Evolutionary conservation across 2,329 filamentous ascomycete genomes (phyloP), one percentile per base, ranked within the genome.

Genomic region (Pestalotiopsis sp.): DNA sequence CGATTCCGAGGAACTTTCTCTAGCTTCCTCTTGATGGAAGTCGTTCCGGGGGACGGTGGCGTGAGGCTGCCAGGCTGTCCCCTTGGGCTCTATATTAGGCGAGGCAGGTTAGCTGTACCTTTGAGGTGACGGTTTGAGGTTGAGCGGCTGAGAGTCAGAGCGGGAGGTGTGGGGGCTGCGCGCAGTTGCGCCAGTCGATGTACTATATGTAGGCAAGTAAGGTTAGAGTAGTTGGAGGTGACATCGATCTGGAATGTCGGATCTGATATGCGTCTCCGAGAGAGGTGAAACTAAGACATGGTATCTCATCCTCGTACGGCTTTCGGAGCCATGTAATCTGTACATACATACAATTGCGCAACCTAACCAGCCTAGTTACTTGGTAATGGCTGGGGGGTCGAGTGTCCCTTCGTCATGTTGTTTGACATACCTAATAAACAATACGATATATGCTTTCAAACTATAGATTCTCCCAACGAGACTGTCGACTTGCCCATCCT

Each of bases 211-310:
- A 52, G 45, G 45, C 45, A 52, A 4, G 13, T 3, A 17, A 5
- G 45, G 2, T 25, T 17, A 20, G 45, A 52, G 20, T 20, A 17
- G 27, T 17, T 62, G 59, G 59, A 62, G 59, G 59, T 62, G 5
- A 20, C 31, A 62, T 62, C 59, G 59, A 62, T 62, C 59, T 62
- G 59, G 59, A 62, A 62, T 52, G 59, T 23, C 59, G 59, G 59
- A 62, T 62, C 59, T 62, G 36, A 23, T n/a, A 36, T 62, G 45
- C 45, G 45, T 52, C 45, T 52, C 17, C 20, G 59, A 39, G 17
- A 9, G 59, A 39, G 12, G 31, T 62, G 59, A 62, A 62, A 62
- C 31, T 9, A n/a, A 52, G 17, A 52, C 13, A 17, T 17, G 12
- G 45, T 52, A 52, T 17, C 17, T 9, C 9, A 52, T 5, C n/a